Percentiles rank a stretch among this genome's conserved stretches.
Conservation (phyloP, 1,284 basidiomycete genomes). For the Heliocybe sulcata region DNA sequence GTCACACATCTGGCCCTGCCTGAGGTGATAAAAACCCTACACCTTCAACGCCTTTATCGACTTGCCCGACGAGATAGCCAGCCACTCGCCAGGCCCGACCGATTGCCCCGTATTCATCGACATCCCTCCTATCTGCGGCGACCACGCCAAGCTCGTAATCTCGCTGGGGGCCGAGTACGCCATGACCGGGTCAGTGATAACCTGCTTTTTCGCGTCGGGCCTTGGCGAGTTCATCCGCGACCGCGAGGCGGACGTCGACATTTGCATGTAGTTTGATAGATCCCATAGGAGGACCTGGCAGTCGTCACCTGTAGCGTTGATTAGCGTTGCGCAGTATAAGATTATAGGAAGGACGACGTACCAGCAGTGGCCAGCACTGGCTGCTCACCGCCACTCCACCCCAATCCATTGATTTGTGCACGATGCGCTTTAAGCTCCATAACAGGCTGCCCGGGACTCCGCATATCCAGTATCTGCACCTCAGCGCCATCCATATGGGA, state of each 20-base stretch:
- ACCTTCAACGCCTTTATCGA: slow-evolving; percentile 79
- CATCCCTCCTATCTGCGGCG: slow-evolving; percentile 68
- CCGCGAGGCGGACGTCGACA: slow-evolving; percentile 52
- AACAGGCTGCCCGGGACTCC: slow-evolving; percentile 88
- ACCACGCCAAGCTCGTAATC: slow-evolving; percentile 87
- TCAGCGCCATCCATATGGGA: slow-evolving; percentile 87
- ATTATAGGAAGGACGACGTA: slow-evolving; percentile 26
- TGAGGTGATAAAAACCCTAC: slow-evolving; percentile 21
- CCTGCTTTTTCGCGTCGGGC: slow-evolving; percentile 69
- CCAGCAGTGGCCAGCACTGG: slow-evolving; percentile 82
- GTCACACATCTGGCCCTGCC: too few species aligned
- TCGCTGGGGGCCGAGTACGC: slow-evolving; percentile 77
- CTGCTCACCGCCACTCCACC: slow-evolving; percentile 80
- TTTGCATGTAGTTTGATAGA: slow-evolving; percentile 54
- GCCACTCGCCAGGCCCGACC: slow-evolving; percentile 78
- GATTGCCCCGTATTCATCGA: slow-evolving; percentile 65
- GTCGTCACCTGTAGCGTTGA: slow-evolving; percentile 66
- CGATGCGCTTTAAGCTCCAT: slow-evolving; percentile 83
- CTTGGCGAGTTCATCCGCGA: slow-evolving; percentile 66
- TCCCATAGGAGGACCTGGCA: slow-evolving; percentile 90
- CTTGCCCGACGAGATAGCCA: slow-evolving; percentile 84
- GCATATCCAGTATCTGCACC: slow-evolving; percentile 90
- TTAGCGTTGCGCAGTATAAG: not conserved
- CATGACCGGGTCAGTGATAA: slow-evolving; percentile 70
- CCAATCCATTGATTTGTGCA: slow-evolving; percentile 73